phyloP scores from a whole-genome alignment of 768 basidiomycete genomes.

The Pisolithus sp. region DNA sequence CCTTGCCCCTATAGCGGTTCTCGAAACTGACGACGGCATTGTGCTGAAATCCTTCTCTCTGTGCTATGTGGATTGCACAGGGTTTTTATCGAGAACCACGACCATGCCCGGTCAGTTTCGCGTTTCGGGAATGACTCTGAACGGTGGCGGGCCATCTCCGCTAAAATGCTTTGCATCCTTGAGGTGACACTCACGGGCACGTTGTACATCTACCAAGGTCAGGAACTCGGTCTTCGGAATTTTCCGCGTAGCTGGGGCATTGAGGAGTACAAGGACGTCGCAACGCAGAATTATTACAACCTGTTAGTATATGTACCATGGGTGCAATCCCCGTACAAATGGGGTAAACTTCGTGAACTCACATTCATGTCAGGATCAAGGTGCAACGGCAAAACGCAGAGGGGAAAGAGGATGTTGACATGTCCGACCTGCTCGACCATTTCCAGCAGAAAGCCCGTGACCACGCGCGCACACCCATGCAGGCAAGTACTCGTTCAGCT shows the following conservation, averaged over 20 bases:
- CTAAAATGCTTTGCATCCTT: conserved; percentile 59
- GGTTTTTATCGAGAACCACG: conserved; percentile 67
- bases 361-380: conserved; percentile 29
- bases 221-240: conserved; percentile 66
- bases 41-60: conserved; percentile 1
- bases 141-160: conserved; percentile 50
- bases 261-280: conserved; percentile 69
- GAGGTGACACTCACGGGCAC: conserved; percentile 61
- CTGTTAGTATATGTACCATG: conserved; percentile 31
- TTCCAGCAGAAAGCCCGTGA: conserved; percentile 63
- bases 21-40: background rate
- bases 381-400: conserved; percentile 28
- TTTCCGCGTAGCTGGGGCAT: conserved; percentile 58
- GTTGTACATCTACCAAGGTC: conserved; percentile 67
- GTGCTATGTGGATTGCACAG: conserved; percentile 22
- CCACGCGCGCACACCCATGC: conserved; percentile 66
- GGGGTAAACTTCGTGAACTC: background rate
- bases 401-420: conserved; percentile 42
- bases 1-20: background rate
- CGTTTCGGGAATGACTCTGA: conserved; percentile 58
- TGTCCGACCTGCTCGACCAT: conserved; percentile 52
- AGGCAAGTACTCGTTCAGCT: conserved; percentile 31
- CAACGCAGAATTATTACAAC: conserved; percentile 53
- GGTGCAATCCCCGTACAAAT: background rate
- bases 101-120: conserved; percentile 57